Percentiles rank a stretch among this genome's conserved stretches.
These are phyloP conservation scores for Heterobasidion annosum DNA, from an alignment of 1,284 basidiomycete species.

Conservation along the genomic window DNA sequence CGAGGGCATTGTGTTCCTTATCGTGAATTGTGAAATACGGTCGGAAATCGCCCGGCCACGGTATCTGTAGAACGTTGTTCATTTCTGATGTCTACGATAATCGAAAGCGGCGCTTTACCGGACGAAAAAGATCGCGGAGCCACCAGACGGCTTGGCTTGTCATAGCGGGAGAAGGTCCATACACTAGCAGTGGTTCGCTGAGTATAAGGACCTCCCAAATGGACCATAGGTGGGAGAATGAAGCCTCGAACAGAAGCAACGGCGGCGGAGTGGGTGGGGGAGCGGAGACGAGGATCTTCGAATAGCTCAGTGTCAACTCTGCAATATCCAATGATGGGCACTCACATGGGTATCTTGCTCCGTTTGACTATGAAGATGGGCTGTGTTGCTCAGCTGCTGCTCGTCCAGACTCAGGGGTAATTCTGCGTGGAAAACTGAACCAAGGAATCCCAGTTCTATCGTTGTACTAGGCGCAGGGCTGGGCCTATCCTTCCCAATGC, in stretches of 20 bases:
- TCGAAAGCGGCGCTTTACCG: slow-evolving; percentile 36
- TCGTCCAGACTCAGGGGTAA: slow-evolving; percentile 64
- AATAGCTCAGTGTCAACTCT: no score
- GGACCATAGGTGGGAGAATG: slow-evolving; percentile 79
- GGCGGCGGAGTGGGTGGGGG: slow-evolving; percentile 63
- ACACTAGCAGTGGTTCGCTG: slow-evolving; percentile 84
- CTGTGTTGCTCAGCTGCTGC: slow-evolving; percentile 45
- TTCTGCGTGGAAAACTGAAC: slow-evolving; percentile 63
- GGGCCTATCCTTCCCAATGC: slow-evolving; percentile 52
- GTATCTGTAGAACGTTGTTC: slow-evolving; percentile 44
- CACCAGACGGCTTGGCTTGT: slow-evolving; percentile 87
- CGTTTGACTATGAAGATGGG: slow-evolving; percentile 20
- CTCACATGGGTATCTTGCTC: slow-evolving; percentile 29
- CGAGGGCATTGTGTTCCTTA: slow-evolving; percentile 66
- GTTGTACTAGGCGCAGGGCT: slow-evolving; percentile 53
- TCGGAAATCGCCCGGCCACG: slow-evolving; percentile 78
- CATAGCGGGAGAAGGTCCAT: slow-evolving; percentile 71
- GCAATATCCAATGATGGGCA: no score
- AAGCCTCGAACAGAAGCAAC: slow-evolving; percentile 66
- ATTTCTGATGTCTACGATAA: background rate
- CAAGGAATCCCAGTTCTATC: slow-evolving; percentile 75
- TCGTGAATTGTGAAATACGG: slow-evolving; percentile 98
- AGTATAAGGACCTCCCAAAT: slow-evolving; percentile 90
- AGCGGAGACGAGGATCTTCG: slow-evolving; percentile 71
- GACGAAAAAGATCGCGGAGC: slow-evolving; percentile 82